A percentile compares a stretch with the other conserved stretches of the same genome.
These are phyloP conservation scores for Hypomyces rosellus DNA, from an alignment of 2,329 filamentous ascomycete genomes.

Conservation along the genomic window DNA sequence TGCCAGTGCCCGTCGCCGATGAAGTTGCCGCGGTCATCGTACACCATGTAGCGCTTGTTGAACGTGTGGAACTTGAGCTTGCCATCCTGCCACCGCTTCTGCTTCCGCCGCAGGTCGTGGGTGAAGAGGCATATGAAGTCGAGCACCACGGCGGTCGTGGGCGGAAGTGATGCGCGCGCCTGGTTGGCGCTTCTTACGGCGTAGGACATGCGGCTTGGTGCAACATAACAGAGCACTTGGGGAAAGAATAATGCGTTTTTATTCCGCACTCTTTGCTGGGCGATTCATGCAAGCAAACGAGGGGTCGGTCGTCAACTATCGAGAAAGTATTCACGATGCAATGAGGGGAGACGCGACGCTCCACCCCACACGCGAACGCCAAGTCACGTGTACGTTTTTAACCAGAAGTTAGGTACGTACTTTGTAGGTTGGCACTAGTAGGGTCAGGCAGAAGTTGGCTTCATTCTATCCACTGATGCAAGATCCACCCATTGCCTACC, in stretches of 20 bases:
- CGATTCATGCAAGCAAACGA: no score
- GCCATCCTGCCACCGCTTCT: conserved; percentile 92
- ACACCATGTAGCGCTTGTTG: conserved; percentile 87
- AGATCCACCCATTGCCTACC: neutral
- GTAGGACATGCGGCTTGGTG: conserved; percentile 16
- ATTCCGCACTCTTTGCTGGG: no score
- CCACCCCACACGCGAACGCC: conserved; percentile 6
- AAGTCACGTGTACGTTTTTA: conserved; percentile 17
- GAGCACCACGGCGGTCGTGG: conserved; percentile 61
- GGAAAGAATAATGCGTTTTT: neutral
- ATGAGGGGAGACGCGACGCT: neutral
- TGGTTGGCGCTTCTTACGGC: conserved; percentile 9
- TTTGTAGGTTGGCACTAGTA: no score
- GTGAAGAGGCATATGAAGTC: conserved; percentile 86
- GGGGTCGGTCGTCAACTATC: no score
- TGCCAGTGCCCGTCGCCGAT: conserved; percentile 83
- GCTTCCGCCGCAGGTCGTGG: conserved; percentile 75
- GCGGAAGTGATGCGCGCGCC: neutral
- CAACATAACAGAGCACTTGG: no score
- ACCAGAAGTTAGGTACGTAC: no score
- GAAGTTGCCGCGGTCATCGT: conserved; percentile 72
- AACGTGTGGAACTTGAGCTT: conserved; percentile 82
- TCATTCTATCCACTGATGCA: neutral
- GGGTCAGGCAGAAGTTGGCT: no score
- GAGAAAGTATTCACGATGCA: neutral